A percentile compares a stretch with the other conserved stretches of the same genome.
These are phyloP conservation scores for Coelastrella sp. DNA, from an alignment of 139 green algal species.

Conservation along the genomic window DNA sequence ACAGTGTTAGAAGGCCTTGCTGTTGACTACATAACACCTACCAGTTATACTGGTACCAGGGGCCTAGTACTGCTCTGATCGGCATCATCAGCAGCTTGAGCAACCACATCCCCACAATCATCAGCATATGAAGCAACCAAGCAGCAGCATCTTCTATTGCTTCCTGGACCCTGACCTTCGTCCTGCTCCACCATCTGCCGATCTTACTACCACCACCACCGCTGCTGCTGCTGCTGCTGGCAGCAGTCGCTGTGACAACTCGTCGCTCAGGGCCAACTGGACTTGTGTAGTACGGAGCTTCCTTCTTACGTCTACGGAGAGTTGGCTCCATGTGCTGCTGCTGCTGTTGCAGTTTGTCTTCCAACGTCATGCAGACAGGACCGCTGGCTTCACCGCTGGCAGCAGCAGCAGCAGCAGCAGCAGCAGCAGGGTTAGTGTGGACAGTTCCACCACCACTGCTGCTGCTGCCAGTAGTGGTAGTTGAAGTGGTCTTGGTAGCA, in stretches of 20 bases:
- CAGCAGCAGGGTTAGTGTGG: not conserved
- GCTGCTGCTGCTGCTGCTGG: not conserved
- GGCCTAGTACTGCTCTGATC: not conserved
- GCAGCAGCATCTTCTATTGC: slow-evolving; percentile 6
- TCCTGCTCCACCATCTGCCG: slow-evolving; percentile 7
- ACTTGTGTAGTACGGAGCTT: not conserved
- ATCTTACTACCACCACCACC: not conserved
- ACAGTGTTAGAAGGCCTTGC: too few species aligned
- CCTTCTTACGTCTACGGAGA: not conserved
- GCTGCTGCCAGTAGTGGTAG: not conserved
- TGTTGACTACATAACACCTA: not conserved
- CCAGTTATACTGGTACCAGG: slow-evolving; percentile 40
- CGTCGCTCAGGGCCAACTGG: not conserved
- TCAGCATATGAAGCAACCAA: not conserved
- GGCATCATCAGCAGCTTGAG: slow-evolving; percentile 8
- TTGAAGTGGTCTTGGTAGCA: not conserved
- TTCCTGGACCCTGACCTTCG: not conserved
- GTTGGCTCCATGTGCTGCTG: not conserved
- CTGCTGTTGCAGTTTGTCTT: slow-evolving; percentile 2
- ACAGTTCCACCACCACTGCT: not conserved
- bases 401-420: not conserved
- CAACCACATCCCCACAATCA: not conserved
- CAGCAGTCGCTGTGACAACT: not conserved
- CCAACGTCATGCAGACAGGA: not conserved
- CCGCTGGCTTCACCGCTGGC: not conserved